Base-by-base conservation (phyloP, 2,329 filamentous ascomycete species). In the Colletotrichum agaves region DNA sequence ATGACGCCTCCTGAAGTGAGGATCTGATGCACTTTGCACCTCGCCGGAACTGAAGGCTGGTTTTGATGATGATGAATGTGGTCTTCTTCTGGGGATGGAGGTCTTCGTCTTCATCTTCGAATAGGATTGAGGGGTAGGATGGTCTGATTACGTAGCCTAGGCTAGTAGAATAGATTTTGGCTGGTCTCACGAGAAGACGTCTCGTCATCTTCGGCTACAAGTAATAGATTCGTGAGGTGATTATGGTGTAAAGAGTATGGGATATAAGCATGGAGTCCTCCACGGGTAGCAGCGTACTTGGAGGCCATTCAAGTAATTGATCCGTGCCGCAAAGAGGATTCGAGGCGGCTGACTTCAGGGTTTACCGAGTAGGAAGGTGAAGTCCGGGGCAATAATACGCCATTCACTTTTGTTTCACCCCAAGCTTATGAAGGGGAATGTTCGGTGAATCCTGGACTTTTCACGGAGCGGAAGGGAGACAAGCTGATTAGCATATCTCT, bases 1-100 rank as follows among this genome's bases (percentile, higher is more conserved):
- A 79, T 74, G 7, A 82, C 80, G 10, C 83, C 82, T 6, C 82
- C 82, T 3, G 75, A 79, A 1, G 78, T 78, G 63, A 76, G 79
- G n/a, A 83, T 74, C 69, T 86, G 76, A 86, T 85, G 55, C 82
- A 77, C 46, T 78, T 78, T 2, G 84, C 84, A 4, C 84, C 84
- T 2, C 80, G 76, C 1, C 84, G 79, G 15, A 85, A 75, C 67
- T 81, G 77, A 31, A 77, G 70, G n/a, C 76, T 73, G 11, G 78
- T 73, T 10, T 62, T 69, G 53, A 78, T 73, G 52, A 73, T 70
- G 8, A 43, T 61, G 12, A 61, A 76, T 1, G 62, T 37, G n/a
- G 64, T 72, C 57, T 78, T 78, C 46, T 74, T 77, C 19, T 59
- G 33, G 27, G 41, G n/a, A 5, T 35, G 13, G 4, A 23, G 5